These are phyloP conservation scores for Tilletia caries DNA, from an alignment of 1,284 basidiomycete genomes.

Conservation along the genomic window DNA sequence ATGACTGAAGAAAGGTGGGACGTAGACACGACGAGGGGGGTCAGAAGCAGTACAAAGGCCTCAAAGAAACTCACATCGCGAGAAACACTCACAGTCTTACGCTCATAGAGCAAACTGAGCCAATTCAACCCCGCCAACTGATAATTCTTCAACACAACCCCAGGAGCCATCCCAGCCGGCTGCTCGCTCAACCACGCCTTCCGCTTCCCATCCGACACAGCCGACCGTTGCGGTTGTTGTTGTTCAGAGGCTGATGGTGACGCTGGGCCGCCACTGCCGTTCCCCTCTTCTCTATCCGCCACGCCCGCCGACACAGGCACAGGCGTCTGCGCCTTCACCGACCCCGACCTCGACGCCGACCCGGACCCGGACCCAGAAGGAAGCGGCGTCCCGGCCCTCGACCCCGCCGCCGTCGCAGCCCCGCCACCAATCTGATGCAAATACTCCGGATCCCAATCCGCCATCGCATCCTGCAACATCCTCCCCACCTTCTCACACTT, in stretches of 20 bases:
- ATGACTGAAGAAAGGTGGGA: slow-evolving; percentile 7
- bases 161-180: slow-evolving; percentile 68
- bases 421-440: slow-evolving; percentile 3
- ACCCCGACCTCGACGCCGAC: slow-evolving; percentile 21
- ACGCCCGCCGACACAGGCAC: neutral
- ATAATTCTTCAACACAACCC: slow-evolving; percentile 86
- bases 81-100: slow-evolving; percentile 47
- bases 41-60: neutral
- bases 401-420: slow-evolving; percentile 16
- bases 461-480: slow-evolving; percentile 65
- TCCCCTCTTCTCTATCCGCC: too few species aligned
- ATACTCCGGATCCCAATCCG: slow-evolving; percentile 64
- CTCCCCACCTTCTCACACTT: slow-evolving; percentile 80
- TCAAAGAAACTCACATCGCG: neutral
- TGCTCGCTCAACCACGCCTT: slow-evolving; percentile 66
- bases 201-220: slow-evolving; percentile 23
- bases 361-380: slow-evolving; percentile 58
- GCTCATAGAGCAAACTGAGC: slow-evolving; percentile 93
- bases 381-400: neutral
- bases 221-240: neutral
- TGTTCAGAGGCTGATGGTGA: neutral
- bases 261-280: too few species aligned
- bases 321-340: too few species aligned
- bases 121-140: slow-evolving; percentile 97
- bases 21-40: neutral